Percentiles rank a stretch among this genome's conserved stretches.
phyloP scores from a whole-genome alignment of 139 green algal genomes.

The Micromonas commoda region DNA sequence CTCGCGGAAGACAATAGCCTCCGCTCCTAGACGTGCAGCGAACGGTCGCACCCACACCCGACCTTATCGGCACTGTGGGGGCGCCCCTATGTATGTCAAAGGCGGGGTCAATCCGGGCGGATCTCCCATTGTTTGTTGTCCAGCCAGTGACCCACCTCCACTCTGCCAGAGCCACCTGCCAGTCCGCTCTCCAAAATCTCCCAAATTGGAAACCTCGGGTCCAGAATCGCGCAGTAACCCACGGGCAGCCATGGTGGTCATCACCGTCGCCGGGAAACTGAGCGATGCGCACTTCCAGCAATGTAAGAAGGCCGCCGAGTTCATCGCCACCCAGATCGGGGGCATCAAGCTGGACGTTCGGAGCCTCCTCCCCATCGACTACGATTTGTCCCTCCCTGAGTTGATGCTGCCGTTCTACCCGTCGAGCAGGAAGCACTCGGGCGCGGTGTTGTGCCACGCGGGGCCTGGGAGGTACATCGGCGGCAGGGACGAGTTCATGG shows the following conservation, averaged over 20 bases:
- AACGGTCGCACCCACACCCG: neutral
- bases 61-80: too few species aligned
- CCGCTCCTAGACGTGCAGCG: too few species aligned
- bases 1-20: neutral
- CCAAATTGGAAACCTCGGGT: too few species aligned
- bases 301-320: neutral
- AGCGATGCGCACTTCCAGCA: neutral
- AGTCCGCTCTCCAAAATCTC: too few species aligned
- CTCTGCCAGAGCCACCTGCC: too few species aligned
- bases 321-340: neutral
- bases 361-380: neutral
- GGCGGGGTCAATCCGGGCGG: too few species aligned
- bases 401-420: neutral
- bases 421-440: neutral
- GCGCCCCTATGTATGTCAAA: too few species aligned
- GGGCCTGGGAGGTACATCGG: neutral
- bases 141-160: too few species aligned
- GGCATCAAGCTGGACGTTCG: neutral
- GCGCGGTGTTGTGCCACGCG: neutral
- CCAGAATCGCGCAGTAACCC: neutral
- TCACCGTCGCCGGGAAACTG: neutral
- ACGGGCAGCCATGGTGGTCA: neutral
- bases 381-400: neutral
- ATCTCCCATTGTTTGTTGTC: too few species aligned
- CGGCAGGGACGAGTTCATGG: neutral